Conservation (phyloP, 805 yeast genomes). For the Cyberlindnera euphorbiiphila region DNA sequence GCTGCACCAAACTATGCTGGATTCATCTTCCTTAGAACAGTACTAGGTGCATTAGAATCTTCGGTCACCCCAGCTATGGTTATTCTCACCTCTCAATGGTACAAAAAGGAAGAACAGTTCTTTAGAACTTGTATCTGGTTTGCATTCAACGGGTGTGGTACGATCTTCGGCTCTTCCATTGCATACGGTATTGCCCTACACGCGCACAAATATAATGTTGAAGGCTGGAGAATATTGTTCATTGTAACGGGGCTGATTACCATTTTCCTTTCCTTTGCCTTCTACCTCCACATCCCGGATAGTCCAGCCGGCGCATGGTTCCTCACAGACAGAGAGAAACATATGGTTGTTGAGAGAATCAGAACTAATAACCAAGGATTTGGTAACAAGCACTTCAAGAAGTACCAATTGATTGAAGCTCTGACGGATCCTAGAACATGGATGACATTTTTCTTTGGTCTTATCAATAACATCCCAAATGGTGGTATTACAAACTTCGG, state of each 20-base stretch:
- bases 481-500: no score
- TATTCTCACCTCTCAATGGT: constrained; percentile 54
- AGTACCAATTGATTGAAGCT: constrained; percentile 50
- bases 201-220: constrained; percentile 35
- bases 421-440: constrained; percentile 46
- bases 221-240: constrained; percentile 58
- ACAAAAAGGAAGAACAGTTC: constrained; percentile 43
- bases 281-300: constrained; percentile 51
- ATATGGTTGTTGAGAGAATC: constrained; percentile 44
- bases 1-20: constrained; percentile 36
- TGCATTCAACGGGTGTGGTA: constrained; percentile 42
- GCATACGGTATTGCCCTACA: constrained; percentile 49
- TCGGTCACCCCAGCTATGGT: constrained; percentile 54
- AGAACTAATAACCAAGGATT: constrained; percentile 57
- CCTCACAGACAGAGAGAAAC: constrained; percentile 42
- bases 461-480: constrained; percentile 42
- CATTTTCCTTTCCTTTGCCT: constrained; percentile 42
- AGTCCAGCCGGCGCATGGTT: constrained; percentile 48
- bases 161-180: constrained; percentile 46
- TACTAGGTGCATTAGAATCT: constrained; percentile 50
- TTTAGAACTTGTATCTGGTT: constrained; percentile 42
- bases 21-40: constrained; percentile 41
- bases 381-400: constrained; percentile 51
- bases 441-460: constrained; percentile 39
- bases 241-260: constrained; percentile 59